Base-by-base conservation (phyloP, 164 flowering plant genomes). In the Magnolia sinica region DNA sequence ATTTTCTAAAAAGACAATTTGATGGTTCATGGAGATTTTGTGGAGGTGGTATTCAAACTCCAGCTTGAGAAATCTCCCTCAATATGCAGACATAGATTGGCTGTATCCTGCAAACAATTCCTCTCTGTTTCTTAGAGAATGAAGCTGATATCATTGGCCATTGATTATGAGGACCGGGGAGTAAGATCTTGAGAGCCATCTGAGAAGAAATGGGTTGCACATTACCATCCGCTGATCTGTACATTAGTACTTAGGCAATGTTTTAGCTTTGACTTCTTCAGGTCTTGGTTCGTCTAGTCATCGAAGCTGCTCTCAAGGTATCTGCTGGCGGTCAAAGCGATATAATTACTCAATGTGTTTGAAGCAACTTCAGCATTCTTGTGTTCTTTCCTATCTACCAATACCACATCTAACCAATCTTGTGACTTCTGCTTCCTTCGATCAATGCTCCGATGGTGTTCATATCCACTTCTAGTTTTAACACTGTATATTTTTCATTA, bases 21-120 rank as follows among this genome's bases (percentile, higher is more conserved):
- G 97, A 92, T 81, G 98, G 97, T 50, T 87, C 93, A 2, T 96
- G 99, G 98, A 89, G 83, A 81, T 92, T 96, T 76, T 91, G 91
- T 66, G 84, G 85, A 80, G 86, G 90, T 73, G 85, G 84, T 71
- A 79, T 92, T 76, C 87, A 83, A 72, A 79, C 82, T 68, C 79
- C 85, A 72, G 65, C 66, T n/a, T 81, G 82, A 83, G 82, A 83
- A 50, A 64, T 23, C n/a, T 69, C 20, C 63, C 9, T 10, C 23
- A n/a, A n/a, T 37, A 27, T 29, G 50, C 19, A 31, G 11, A 37
- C 50, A 31, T 13, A 5, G 69, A 23, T 22, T 27, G 31, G 29
- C 10, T 68, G 50, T 29, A 24, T 19, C 19, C 7, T 29, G 19
- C 31, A 18, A 24, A 24, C 18, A 29, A 37, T 16, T 24, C 8